Percentiles rank a stretch among this genome's conserved stretches.
Conservation (phyloP, 768 basidiomycete genomes). For the Suillus luteus region DNA sequence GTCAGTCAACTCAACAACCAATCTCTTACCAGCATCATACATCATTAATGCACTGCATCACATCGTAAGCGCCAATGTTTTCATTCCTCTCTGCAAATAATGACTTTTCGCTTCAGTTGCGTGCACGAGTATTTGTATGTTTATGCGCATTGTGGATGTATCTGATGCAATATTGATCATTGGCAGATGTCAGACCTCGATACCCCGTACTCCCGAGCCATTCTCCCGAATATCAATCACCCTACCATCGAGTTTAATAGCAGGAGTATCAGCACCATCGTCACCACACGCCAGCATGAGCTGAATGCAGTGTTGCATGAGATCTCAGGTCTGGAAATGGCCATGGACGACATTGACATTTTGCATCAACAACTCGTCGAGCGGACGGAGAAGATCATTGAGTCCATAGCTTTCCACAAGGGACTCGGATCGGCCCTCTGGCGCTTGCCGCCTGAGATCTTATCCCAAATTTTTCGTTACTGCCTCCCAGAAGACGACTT, state of each 20-base stretch:
- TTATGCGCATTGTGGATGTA: not conserved
- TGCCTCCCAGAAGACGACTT: slow-evolving; percentile 34
- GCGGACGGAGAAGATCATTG: slow-evolving; percentile 14
- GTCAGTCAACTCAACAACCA: not conserved
- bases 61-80: not conserved
- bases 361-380: slow-evolving; percentile 18
- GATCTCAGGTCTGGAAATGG: slow-evolving; percentile 16
- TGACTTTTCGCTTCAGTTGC: not conserved
- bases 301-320: slow-evolving; percentile 19
- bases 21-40: not conserved
- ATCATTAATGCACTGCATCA: not conserved
- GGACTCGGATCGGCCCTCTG: slow-evolving; percentile 35
- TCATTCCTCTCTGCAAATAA: not conserved
- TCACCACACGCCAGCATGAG: slow-evolving; percentile 19
- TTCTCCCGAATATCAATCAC: slow-evolving; percentile 9
- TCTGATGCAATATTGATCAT: not conserved
- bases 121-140: not conserved
- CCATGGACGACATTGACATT: slow-evolving; percentile 17
- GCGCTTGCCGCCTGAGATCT: slow-evolving; percentile 46
- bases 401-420: slow-evolving; percentile 24
- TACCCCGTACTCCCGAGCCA: not conserved
- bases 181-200: not conserved
- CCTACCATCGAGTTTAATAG: slow-evolving; percentile 18
- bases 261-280: slow-evolving; percentile 18
- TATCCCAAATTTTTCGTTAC: slow-evolving; percentile 47